Evolutionary conservation across 371 early-diverging fungal genomes (phyloP), one percentile per base, ranked within the genome.

Genomic region (Circinella umbellata): DNA sequence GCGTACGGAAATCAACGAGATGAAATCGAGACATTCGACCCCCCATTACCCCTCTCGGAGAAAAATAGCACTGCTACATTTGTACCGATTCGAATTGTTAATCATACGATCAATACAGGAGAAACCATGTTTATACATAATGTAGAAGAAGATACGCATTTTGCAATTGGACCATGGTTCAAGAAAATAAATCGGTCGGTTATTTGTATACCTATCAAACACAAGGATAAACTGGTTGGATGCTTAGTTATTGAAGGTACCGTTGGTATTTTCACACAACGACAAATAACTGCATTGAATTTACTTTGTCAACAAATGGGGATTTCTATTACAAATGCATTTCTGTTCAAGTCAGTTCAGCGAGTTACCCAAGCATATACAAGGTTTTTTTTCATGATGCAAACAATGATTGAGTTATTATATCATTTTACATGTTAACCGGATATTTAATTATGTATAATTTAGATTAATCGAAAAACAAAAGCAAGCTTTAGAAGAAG

Each of bases 261-360:
- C 0, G 76, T 74, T 18, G 80, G 88, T 17, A 85, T 85, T 15
- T 86, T 88, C 63, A 85, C 86, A 0, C 86, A 84, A 66, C 80
- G 84, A 39, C 77, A 86, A 63, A 72, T 88, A 69, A 75, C 82
- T 8, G 85, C 86, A 1, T 74, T 88, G 70, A 88, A 83, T 36
- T 53, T 88, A 5, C 51, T 88, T 9, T 86, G 86, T 47, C 88
- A 88, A 37, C 88, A 88, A 61, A 75, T 88, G 69, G 88, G 88
- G 14, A 88, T 88, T 47, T 88, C 88, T 2, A 85, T 88, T 38
- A 81, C 86, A 17, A 88, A 88, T 42, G 88, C 88, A 0, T 70
- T 86, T 36, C 55, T 88, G 36, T 88, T 86, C 73, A 81, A 81
- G 35, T 81, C 81, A 0, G 73, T 81, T 1, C 81, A 81, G 62